Base-by-base conservation (phyloP, 2,329 filamentous ascomycete genomes). In the Conoideocrella luteorostrata region DNA sequence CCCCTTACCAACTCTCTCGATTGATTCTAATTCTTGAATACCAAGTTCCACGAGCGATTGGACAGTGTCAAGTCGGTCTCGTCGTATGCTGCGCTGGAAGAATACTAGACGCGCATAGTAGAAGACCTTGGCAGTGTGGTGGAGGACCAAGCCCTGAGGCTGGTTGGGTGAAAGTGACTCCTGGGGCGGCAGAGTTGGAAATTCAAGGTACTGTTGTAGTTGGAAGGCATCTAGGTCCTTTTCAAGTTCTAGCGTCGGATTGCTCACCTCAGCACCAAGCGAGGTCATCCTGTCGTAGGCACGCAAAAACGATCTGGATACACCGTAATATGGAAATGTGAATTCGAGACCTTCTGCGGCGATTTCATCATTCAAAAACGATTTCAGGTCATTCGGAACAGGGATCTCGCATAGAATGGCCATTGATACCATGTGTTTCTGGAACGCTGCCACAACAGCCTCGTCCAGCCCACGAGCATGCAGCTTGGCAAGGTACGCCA, bases 61-160 rank as follows among this genome's bases (percentile, higher is more conserved):
- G 4, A 64, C 48, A 1, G 54, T 42, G 4, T 36, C 47, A 1
- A 60, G 43, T 1, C 47, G 41, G 3, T 50, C 51, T 3, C 47
- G 51, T 1, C 59, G 57, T 5, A 65, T 47, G 4, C 52, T 55
- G n/a, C 61, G 59, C 39, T 60, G 56, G 45, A 63, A 64, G 32
- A 59, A 62, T 7, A 64, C 55, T 4, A 65, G 54, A 2, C 51
- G 52, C 1, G 61, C 61, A 23, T 63, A 65, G 50, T 65, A 65
- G 44, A 64, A 65, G 4, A 58, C 57, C 41, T 61, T 45, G 9
- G 52, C 46, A 26, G 52, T 47, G 21, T 53, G 47, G 22, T 53
- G 47, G 6, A 55, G 24, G 5, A 51, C 59, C 7, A 59, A 39
- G 1, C 52, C 50, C 20, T 62, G 60, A 15, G 32, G 24, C 50